Base-by-base conservation (phyloP, 352 stramenopile genomes). In the Pythium folliculosum region DNA sequence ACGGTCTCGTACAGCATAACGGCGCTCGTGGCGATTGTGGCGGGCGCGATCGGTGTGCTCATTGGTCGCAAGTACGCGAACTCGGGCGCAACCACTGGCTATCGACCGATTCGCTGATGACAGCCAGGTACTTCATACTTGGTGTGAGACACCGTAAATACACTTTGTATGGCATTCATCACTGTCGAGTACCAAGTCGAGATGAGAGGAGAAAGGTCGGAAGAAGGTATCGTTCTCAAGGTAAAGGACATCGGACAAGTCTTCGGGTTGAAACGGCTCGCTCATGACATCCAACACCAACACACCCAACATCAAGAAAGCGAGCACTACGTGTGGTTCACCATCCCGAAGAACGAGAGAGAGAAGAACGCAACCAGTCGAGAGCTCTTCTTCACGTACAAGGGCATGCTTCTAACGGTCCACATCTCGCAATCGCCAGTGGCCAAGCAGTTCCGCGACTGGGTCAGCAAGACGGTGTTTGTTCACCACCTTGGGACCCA, bases 41-140 rank as follows among this genome's bases (percentile, higher is more conserved):
- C 81, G 22, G 70, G 64, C 35, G 73, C 75, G 6, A 65, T 77
- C 19, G 81, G 81, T 23, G 69, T 90, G 37, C 76, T 87, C 60
- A 70, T 90, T 45, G 81, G 81, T 23, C 80, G 79, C 71, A 82
- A 78, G 68, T 88, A 83, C 51, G 75, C 78, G 8, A 69, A 71
- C 32, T 65, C 81, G 32, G 76, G 68, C 35, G 76, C 67, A 56
- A 82, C 77, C 63, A 61, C 82, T 10, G 79, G 78, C 40, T 88
- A 90, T 63, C 73, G 77, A 4, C 71, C 78, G 22, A 69, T 89
- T 35, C 63, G 76, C 52, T 86, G 74, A 58, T 25, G 19, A 38
- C 14, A 25, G 44, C 9, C 9, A 32, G 27, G 27, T 32, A 32
- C 27, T 32, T 5, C 27, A 5, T 5, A 32, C 27, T 32, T 32